phyloP scores from a whole-genome alignment of 805 yeast species.

The Candida pseudofarinosa region DNA sequence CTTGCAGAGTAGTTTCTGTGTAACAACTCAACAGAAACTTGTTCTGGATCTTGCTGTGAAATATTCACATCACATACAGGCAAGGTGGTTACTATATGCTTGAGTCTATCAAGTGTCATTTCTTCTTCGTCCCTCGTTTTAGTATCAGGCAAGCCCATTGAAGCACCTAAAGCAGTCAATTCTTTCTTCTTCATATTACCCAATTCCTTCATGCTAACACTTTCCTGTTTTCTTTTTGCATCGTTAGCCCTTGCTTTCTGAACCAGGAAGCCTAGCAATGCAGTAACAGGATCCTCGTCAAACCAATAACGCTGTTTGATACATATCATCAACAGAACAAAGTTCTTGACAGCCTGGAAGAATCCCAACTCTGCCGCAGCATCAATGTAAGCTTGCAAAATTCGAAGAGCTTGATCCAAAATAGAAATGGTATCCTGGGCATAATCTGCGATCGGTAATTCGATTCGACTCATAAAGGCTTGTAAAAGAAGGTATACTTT shows the following conservation, averaged over 20 bases:
- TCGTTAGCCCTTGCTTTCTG: not conserved
- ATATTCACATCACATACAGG: constrained; percentile 55
- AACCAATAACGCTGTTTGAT: constrained; percentile 87
- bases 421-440: constrained; percentile 91
- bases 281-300: constrained; percentile 65
- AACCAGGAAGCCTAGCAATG: constrained; percentile 46
- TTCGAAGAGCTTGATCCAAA: constrained; percentile 89
- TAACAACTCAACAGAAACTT: constrained; percentile 41
- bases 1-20: constrained; percentile 52
- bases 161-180: not conserved
- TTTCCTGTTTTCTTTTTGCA: constrained; percentile 6
- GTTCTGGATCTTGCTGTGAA: constrained; percentile 30
- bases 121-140: not conserved
- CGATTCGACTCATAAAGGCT: constrained; percentile 66
- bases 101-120: not conserved
- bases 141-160: not conserved
- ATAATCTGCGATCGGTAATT: constrained; percentile 92
- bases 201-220: constrained; percentile 34
- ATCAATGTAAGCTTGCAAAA: constrained; percentile 88
- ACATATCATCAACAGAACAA: constrained; percentile 74
- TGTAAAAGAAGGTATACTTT: constrained; percentile 70
- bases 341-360: constrained; percentile 52
- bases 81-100: constrained; percentile 45
- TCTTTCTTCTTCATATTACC: not conserved
- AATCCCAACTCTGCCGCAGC: constrained; percentile 83